Evolutionary conservation across 371 early-diverging fungal species (phyloP).

Genomic region (Rhizopus microsporus): DNA sequence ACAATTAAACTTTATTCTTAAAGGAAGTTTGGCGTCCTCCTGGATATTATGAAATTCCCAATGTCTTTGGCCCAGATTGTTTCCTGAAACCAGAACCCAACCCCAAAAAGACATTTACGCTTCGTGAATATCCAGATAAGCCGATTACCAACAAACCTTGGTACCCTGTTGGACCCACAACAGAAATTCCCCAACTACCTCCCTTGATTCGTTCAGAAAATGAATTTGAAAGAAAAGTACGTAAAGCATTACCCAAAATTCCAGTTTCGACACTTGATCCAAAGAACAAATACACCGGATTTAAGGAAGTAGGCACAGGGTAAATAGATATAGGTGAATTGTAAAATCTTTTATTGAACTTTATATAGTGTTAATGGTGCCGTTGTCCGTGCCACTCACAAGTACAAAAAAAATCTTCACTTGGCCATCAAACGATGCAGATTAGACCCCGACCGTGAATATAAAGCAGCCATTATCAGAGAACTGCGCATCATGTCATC

Average conservation of each 20-base stretch:
- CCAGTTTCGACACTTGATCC: constrained; percentile 46
- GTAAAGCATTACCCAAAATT: constrained; percentile 45
- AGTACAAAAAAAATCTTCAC: constrained; percentile 41
- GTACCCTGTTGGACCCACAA: constrained; percentile 42
- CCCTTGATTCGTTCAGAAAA: constrained; percentile 48
- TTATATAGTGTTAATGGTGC: constrained; percentile 50
- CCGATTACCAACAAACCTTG: constrained; percentile 29
- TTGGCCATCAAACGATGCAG: constrained; percentile 53
- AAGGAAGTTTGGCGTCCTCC: constrained; percentile 48
- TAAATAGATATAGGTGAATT: constrained; percentile 9
- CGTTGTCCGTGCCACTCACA: constrained; percentile 42
- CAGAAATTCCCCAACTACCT: constrained; percentile 47
- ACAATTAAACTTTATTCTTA: not conserved
- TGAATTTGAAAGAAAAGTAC: constrained; percentile 45
- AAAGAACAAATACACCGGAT: constrained; percentile 43
- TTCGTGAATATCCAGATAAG: constrained; percentile 31
- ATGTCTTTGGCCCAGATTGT: constrained; percentile 45
- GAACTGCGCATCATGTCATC: constrained; percentile 53
- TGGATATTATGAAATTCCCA: constrained; percentile 48
- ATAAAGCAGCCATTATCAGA: constrained; percentile 48
- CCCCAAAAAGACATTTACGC: constrained; percentile 14
- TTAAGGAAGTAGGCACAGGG: constrained; percentile 57
- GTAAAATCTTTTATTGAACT: not conserved
- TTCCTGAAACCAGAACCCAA: constrained; percentile 42
- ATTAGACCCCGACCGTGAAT: constrained; percentile 51